phyloP scores from a whole-genome alignment of 345 rosid species.

The Salix purpurea region DNA sequence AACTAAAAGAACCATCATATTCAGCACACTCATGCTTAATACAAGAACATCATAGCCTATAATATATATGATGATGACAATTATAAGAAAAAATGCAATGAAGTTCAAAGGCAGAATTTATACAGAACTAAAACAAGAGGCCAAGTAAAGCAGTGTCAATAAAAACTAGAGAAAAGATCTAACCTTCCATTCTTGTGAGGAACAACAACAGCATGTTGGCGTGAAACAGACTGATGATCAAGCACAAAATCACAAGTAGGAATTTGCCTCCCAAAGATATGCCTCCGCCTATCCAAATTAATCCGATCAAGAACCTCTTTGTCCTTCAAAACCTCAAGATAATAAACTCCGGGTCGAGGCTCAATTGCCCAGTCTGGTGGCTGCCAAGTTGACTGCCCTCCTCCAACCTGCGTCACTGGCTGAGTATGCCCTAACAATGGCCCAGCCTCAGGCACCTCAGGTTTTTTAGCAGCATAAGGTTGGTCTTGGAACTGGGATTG shows the following conservation, averaged over 20 bases:
- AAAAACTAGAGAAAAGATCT: constrained; percentile 3
- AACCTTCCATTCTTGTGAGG: constrained; percentile 82
- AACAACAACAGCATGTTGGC: constrained; percentile 88
- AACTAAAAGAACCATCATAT: neutral
- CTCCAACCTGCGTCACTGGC: constrained; percentile 60
- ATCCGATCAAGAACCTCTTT: constrained; percentile 78
- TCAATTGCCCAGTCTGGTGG: constrained; percentile 96
- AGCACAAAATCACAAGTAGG: constrained; percentile 87
- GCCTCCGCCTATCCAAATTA: constrained; percentile 65
- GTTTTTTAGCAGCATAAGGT: constrained; percentile 26
- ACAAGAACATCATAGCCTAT: neutral
- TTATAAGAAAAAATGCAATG: neutral
- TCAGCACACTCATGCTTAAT: neutral
- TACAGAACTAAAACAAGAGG: neutral
- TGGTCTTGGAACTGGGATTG: constrained; percentile 27
- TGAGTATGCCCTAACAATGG: constrained; percentile 44
- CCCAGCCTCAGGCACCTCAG: constrained; percentile 33
- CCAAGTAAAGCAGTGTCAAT: neutral
- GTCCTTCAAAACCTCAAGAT: constrained; percentile 84
- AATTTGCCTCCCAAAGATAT: constrained; percentile 83
- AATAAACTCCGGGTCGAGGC: constrained; percentile 79
- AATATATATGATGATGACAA: neutral
- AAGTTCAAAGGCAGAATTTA: neutral
- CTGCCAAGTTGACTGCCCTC: constrained; percentile 82
- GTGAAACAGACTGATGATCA: constrained; percentile 77